Evolutionary conservation across 305 asterid species (phyloP), one percentile per base, ranked within the genome.

Genomic region (Fraxinus velutina): DNA sequence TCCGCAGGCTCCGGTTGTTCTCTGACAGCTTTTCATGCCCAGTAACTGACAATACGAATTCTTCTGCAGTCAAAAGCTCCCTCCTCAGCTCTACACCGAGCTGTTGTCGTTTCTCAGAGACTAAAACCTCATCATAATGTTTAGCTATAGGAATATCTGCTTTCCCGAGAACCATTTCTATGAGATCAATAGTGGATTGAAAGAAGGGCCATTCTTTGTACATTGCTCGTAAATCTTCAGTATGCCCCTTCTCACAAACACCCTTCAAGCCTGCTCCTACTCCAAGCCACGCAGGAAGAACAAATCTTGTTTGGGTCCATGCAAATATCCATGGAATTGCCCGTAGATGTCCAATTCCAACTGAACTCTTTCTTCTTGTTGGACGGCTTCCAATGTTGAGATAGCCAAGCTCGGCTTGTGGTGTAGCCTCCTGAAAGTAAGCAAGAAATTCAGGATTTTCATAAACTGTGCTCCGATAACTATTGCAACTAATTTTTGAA

Each of bases 301-400:
- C 98, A 24, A 94, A 90, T 83, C 99, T 85, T 8, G 99, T 94
- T 57, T 96, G 99, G 33, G 99, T 96, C 99, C 99, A 96, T 0
- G 99, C 99, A 55, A 96, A 96, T 60, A 94, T 82, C 98, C 99
- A 96, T 8, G 99, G 98, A 75, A 96, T 96, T 5, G 98, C 99
- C 36, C 98, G 88, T 30, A 96, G 92, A 87, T 93, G 93, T 7
- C 96, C 93, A 2, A 94, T 94, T 68, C 97, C 97, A 34, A 60
- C 87, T 4, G 97, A 84, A 34, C 89, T 84, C 86, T 96, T 96
- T 52, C 99, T 88, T 81, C 97, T 87, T 7, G 97, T 84, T 33
- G 99, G 99, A 44, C 98, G 97, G 88, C 97, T 92, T 68, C 99
- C 99, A 27, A 96, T 96, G 89, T 96, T 96, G 85, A 96, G 99